Conservation (phyloP, 306 rosid genomes). For the Sindora glabra region DNA sequence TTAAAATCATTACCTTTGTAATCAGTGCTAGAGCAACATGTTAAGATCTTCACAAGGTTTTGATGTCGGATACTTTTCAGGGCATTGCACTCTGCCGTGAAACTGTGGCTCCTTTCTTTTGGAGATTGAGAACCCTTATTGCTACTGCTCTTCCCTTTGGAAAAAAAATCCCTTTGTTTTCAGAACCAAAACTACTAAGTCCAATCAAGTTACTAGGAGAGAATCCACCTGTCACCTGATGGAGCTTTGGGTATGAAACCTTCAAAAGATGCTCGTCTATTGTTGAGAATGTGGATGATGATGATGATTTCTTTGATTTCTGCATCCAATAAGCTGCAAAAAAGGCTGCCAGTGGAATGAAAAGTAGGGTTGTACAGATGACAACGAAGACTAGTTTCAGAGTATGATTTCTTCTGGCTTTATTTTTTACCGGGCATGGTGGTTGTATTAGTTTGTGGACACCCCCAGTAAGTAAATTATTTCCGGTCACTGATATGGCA, state of each 20-base stretch:
- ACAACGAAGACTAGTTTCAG: background rate
- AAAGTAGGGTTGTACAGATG: background rate
- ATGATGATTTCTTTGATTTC: background rate
- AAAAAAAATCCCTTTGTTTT: background rate
- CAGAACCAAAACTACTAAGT: constrained; percentile 9
- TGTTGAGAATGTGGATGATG: background rate
- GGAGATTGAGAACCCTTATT: constrained; percentile 13
- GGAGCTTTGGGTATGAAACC: constrained; percentile 3
- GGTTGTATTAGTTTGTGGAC: background rate
- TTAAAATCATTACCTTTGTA: too few species aligned
- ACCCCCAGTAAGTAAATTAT: background rate
- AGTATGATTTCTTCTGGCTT: background rate
- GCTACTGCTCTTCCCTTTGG: background rate
- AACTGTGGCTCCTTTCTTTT: constrained; percentile 7
- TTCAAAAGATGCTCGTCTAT: background rate
- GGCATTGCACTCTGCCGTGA: constrained; percentile 2
- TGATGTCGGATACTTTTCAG: constrained; percentile 1
- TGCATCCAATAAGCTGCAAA: background rate
- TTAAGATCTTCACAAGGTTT: constrained; percentile 8
- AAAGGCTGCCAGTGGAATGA: background rate
- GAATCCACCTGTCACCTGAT: background rate
- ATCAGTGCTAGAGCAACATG: constrained; percentile 4
- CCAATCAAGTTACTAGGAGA: background rate
- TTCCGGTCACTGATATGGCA: background rate
- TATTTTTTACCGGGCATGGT: background rate